Evolutionary conservation across 345 rosid species (phyloP).

Genomic region (Psidium guajava): DNA sequence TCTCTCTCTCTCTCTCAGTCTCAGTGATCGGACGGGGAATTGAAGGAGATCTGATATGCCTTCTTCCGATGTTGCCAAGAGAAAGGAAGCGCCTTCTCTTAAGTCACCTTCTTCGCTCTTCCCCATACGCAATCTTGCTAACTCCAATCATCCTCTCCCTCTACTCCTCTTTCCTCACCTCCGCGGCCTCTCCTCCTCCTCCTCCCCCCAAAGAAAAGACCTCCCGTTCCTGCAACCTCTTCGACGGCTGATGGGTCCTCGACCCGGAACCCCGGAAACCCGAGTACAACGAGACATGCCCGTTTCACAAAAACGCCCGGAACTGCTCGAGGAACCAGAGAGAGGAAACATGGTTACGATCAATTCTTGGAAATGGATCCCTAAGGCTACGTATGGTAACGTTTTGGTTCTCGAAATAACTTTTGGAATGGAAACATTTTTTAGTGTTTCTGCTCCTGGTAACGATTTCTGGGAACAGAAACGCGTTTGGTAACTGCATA

Average conservation of each 20-base stretch:
- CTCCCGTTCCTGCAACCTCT: constrained; percentile 51
- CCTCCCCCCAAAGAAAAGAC: constrained; percentile 6
- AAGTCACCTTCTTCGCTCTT: constrained; percentile 44
- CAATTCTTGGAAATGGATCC: constrained; percentile 86
- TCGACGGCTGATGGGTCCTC: constrained; percentile 61
- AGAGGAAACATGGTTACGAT: constrained; percentile 48
- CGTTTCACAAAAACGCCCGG: constrained; percentile 91
- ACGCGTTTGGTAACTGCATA: too few relatives aligned
- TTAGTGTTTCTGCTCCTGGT: too few relatives aligned
- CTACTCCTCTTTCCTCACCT: constrained; percentile 29
- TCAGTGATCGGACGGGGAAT: neutral
- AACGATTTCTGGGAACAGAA: too few relatives aligned
- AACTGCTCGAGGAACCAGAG: constrained; percentile 68
- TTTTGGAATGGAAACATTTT: too few relatives aligned
- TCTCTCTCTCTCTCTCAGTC: neutral
- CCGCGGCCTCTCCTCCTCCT: constrained; percentile 12
- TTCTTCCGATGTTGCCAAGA: neutral
- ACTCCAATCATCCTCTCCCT: constrained; percentile 41
- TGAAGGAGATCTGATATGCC: neutral
- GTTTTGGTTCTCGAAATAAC: too few relatives aligned
- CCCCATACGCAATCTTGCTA: constrained; percentile 32
- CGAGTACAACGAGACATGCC: constrained; percentile 70
- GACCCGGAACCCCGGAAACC: constrained; percentile 20
- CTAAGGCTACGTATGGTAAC: too few relatives aligned
- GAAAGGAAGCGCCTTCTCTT: constrained; percentile 19